Base-by-base conservation (phyloP, 805 yeast genomes). In the Saccharomycopsis olivae region DNA sequence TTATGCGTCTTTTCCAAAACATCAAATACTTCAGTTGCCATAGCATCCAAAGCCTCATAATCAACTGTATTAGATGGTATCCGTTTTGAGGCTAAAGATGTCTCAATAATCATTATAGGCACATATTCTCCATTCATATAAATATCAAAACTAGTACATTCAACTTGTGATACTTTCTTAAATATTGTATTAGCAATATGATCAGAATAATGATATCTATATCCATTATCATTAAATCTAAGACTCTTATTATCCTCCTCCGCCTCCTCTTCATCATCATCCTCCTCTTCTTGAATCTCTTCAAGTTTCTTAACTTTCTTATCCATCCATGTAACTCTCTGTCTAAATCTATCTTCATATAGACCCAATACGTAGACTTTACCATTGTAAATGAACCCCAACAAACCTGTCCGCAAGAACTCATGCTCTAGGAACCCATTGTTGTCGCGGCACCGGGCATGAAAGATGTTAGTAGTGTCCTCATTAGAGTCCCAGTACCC, bases 81-180 rank as follows among this genome's bases (percentile, higher is more conserved):
- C n/a, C 33, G 9, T 29, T 39, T 41, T 9, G 25, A 34, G 3
- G 76, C 79, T 24, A 68, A 52, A 1, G 73, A 61, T 25, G 89
- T 77, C 55, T 92, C 99, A 16, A 92, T 73, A 2, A 89, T 75
- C 4, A 88, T 81, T 3, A 87, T 87, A 0, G 95, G 84, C 19
- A 89, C 64, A 53, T 81, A 80, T 52, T 86, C 95, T 37, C 76
- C 78, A 32, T 82, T 86, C 36, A 83, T 71, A 43, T 70, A 71
- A 2, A 85, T 70, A 53, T 92, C 96, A 59, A 92, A 92, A 15
- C 92, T 87, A 1, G 96, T 80, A 47, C 95, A 85, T 51, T 92
- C 98, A 1, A 88, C 79, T 32, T 81, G 78, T 18, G 86, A 72
- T 3, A 92, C 84, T 32, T 78, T 80, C 42, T 86, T 67, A 13